These are phyloP conservation scores for Nicotiana rustica DNA, from an alignment of 305 asterid species.

Conservation along the genomic window DNA sequence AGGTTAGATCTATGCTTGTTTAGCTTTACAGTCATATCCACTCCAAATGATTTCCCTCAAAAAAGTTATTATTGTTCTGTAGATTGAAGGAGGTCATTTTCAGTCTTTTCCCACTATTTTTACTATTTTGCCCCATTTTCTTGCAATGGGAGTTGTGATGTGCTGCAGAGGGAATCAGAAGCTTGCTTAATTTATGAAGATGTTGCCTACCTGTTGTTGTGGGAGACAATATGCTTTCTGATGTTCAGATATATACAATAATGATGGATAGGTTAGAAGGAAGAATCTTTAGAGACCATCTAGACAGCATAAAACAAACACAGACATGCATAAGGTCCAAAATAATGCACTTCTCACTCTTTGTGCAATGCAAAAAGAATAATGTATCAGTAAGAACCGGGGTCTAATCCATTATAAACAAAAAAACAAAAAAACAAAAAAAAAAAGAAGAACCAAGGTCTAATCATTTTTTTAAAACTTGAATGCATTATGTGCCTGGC, in stretches of 20 bases:
- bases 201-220: background rate
- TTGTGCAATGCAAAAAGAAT: background rate
- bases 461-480: slow-evolving; percentile 11
- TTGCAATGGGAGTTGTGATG: slow-evolving; percentile 17
- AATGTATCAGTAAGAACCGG: background rate
- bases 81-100: slow-evolving; percentile 1
- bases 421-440: no score
- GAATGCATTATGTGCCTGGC: background rate
- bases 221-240: slow-evolving; percentile 11
- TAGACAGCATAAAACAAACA: slow-evolving; percentile 7
- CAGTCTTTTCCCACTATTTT: slow-evolving; percentile 4
- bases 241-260: background rate
- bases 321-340: slow-evolving; percentile 18
- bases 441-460: background rate
- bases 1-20: slow-evolving; percentile 52
- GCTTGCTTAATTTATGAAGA: slow-evolving; percentile 19
- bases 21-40: background rate
- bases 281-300: background rate
- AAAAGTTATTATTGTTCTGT: background rate
- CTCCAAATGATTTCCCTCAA: background rate
- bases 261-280: background rate
- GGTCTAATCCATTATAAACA: background rate
- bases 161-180: slow-evolving; percentile 5
- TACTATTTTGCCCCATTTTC: slow-evolving; percentile 15
- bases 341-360: background rate